Conservation (phyloP, 371 early-diverging fungal species). For the Circinella umbellata region DNA sequence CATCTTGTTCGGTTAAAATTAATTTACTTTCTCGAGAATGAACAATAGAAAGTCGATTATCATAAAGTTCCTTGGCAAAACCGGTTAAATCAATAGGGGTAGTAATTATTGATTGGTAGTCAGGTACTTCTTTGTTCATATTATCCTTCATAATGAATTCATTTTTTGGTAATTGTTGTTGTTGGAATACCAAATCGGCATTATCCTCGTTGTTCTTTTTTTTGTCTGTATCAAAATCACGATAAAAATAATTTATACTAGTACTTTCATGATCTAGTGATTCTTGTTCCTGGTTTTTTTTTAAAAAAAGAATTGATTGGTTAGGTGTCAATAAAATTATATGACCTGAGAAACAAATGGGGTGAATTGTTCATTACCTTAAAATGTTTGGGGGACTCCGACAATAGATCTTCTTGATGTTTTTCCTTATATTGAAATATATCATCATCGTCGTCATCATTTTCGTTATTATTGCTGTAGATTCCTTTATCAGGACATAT, state of each 20-base stretch:
- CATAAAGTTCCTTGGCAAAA: slow-evolving; percentile 45
- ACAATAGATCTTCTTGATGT: neutral
- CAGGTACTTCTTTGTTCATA: neutral
- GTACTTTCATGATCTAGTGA: too few relatives aligned
- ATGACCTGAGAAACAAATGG: neutral
- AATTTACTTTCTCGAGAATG: slow-evolving; percentile 39
- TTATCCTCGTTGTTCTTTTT: neutral
- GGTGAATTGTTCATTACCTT: neutral
- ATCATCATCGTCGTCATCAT: neutral
- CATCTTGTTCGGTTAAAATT: slow-evolving; percentile 47
- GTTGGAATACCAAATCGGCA: neutral
- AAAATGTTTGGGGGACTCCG: neutral
- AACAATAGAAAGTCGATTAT: slow-evolving; percentile 42
- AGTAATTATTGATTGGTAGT: neutral
- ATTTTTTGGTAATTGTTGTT: neutral
- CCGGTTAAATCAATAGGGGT: slow-evolving; percentile 35
- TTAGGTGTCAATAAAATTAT: neutral
- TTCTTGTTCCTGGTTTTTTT: neutral
- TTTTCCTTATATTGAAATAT: neutral
- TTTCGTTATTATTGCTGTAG: neutral
- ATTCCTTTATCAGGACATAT: slow-evolving; percentile 7
- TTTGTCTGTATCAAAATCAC: slow-evolving; percentile 5
- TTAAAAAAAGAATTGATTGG: neutral
- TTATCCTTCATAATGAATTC: neutral
- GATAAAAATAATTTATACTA: slow-evolving; percentile 5